Percentiles rank a stretch among this genome's conserved stretches.
phyloP scores from a whole-genome alignment of 2,329 filamentous ascomycete genomes.

The Penicillium sp. region DNA sequence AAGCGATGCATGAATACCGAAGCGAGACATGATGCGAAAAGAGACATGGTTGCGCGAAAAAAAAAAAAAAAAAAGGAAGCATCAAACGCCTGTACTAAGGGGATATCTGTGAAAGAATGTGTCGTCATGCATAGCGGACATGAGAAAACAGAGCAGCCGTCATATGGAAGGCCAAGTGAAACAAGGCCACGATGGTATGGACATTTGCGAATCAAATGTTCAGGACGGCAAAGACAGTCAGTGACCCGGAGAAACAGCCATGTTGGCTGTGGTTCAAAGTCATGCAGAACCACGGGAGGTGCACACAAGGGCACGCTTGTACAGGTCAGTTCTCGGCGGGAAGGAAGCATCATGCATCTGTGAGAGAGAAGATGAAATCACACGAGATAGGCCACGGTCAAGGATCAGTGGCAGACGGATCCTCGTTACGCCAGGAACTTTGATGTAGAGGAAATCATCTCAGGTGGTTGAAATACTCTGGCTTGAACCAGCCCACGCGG shows the following conservation, averaged over 20 bases:
- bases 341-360: neutral
- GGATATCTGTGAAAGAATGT: slow-evolving; percentile 13
- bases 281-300: neutral
- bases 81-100: slow-evolving; percentile 2
- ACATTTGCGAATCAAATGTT: neutral
- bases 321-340: neutral
- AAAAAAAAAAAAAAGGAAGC: slow-evolving; percentile 9
- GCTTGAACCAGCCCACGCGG: slow-evolving; percentile 78
- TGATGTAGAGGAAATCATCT: slow-evolving; percentile 19
- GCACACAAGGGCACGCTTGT: neutral
- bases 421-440: neutral
- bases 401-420: neutral
- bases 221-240: neutral
- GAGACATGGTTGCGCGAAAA: slow-evolving; percentile 14
- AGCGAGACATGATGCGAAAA: slow-evolving; percentile 18
- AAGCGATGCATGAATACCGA: slow-evolving; percentile 4
- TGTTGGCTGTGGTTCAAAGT: neutral
- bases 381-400: neutral
- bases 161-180: neutral
- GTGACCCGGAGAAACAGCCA: neutral
- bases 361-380: neutral
- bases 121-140: slow-evolving; percentile 15
- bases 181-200: neutral
- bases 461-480: slow-evolving; percentile 50
- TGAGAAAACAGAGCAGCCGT: neutral